phyloP scores from a whole-genome alignment of 108 stramenopile species.

The Skeletonema tropicum region DNA sequence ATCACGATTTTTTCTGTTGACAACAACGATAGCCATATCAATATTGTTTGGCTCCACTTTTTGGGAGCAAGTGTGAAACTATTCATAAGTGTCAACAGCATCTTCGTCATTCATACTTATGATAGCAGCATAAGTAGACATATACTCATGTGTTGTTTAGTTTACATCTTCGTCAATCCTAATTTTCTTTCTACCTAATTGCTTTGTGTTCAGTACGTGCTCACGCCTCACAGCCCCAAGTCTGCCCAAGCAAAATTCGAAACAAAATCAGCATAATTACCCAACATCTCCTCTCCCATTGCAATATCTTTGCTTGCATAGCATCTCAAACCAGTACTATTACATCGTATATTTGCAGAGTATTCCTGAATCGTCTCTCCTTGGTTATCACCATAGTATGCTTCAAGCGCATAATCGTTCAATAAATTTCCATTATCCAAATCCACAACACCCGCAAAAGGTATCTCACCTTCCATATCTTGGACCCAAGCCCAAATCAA shows the following conservation, averaged over 20 bases:
- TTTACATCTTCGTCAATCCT: too few relatives aligned
- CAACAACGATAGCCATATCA: too few relatives aligned
- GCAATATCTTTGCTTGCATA: constrained; percentile 7
- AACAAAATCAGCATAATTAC: constrained; percentile 6
- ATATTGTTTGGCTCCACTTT: too few relatives aligned
- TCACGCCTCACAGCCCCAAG: background rate
- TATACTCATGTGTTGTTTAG: too few relatives aligned
- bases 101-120: too few relatives aligned
- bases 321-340: background rate
- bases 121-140: too few relatives aligned
- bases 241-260: background rate
- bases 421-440: constrained; percentile 3
- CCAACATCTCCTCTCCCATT: constrained; percentile 12
- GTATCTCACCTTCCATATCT: background rate
- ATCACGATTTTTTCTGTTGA: too few relatives aligned
- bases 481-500: constrained; percentile 17
- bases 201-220: too few relatives aligned
- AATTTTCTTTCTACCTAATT: too few relatives aligned
- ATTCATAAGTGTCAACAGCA: too few relatives aligned
- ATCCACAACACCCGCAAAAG: constrained; percentile 6
- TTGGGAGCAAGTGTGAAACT: too few relatives aligned
- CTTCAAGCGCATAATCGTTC: background rate
- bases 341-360: background rate
- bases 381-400: background rate
- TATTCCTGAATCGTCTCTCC: background rate